A percentile compares a stretch with the other conserved stretches of the same genome.
phyloP scores from a whole-genome alignment of 2,329 filamentous ascomycete genomes.

The Rachicladosporium sp. region DNA sequence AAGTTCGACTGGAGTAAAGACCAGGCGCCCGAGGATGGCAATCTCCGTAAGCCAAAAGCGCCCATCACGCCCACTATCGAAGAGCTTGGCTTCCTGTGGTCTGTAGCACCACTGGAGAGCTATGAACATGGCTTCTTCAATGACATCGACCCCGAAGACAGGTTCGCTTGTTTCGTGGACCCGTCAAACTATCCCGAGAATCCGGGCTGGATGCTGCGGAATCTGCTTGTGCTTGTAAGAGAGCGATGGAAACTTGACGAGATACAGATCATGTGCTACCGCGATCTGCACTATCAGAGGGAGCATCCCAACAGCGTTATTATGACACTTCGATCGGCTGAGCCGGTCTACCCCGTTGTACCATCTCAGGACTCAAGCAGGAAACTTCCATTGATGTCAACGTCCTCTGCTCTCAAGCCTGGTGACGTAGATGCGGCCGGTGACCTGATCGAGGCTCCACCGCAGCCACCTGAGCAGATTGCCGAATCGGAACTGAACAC shows the following conservation, averaged over 20 bases:
- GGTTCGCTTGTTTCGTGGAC: conserved; percentile 78
- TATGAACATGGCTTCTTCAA: conserved; percentile 87
- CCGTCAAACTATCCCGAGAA: conserved; percentile 80
- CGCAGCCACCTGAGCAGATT: conserved; percentile 4
- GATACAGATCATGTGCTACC: conserved; percentile 78
- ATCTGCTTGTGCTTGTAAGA: conserved; percentile 72
- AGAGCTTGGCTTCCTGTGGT: conserved; percentile 61
- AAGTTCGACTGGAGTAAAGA: conserved; percentile 23
- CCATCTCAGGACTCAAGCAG: conserved; percentile 10
- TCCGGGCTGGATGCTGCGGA: conserved; percentile 86
- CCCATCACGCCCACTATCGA: conserved; percentile 37
- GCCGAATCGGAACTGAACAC: conserved; percentile 4
- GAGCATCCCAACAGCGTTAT: conserved; percentile 75
- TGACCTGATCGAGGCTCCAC: conserved; percentile 17
- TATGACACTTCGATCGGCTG: conserved; percentile 50
- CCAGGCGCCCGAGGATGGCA: conserved; percentile 20
- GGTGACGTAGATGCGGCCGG: conserved; percentile 20
- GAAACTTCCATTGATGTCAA: conserved; percentile 15
- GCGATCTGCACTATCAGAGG: conserved; percentile 65
- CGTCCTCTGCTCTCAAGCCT: conserved; percentile 17
- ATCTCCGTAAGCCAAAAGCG: conserved; percentile 29
- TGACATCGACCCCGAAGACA: conserved; percentile 55
- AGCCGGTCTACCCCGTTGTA: conserved; percentile 21
- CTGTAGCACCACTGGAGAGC: conserved; percentile 58
- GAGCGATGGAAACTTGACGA: conserved; percentile 66